These are phyloP conservation scores for Thraustochytrium striatum DNA, from an alignment of 352 stramenopile species.

Conservation along the genomic window DNA sequence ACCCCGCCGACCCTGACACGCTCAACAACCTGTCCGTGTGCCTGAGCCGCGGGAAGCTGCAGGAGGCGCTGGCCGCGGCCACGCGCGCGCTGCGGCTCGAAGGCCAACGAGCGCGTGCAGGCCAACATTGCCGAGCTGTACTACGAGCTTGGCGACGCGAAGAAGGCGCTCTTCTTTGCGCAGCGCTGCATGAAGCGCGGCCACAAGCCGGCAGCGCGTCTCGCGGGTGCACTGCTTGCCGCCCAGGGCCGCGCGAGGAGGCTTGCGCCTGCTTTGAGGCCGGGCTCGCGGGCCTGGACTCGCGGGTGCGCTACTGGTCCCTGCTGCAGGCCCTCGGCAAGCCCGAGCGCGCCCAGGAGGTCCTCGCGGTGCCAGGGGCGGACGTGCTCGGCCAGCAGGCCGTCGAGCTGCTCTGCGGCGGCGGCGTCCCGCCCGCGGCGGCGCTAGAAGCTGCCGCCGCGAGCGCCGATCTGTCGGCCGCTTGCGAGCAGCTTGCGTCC, in stretches of 20 bases:
- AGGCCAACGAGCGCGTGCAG: not conserved
- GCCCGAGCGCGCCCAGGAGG: no score
- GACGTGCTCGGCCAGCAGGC: not conserved
- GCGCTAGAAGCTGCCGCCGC: not conserved
- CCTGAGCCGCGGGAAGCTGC: not conserved
- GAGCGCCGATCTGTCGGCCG: not conserved
- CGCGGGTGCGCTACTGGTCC: slow-evolving; percentile 5
- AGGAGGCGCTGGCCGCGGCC: slow-evolving; percentile 1
- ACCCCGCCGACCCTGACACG: slow-evolving; percentile 1
- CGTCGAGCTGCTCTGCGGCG: not conserved
- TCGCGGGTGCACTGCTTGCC: not conserved
- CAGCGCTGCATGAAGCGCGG: not conserved
- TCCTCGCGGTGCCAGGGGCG: not conserved
- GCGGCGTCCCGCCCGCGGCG: not conserved
- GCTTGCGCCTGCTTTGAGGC: not conserved
- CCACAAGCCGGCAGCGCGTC: not conserved
- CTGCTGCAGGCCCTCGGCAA: no score
- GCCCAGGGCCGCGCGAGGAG: not conserved
- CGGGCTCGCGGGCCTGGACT: not conserved
- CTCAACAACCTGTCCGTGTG: slow-evolving; percentile 42
- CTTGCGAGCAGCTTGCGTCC: slow-evolving; percentile 9
- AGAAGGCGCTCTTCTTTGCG: slow-evolving; percentile 45
- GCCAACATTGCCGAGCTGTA: slow-evolving; percentile 38
- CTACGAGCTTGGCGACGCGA: slow-evolving; percentile 2
- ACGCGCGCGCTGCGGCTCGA: slow-evolving; percentile 1